These are phyloP conservation scores for Paramecium tetraurelia DNA, from an alignment of 73 alveolate genomes.

Conservation along the genomic window DNA sequence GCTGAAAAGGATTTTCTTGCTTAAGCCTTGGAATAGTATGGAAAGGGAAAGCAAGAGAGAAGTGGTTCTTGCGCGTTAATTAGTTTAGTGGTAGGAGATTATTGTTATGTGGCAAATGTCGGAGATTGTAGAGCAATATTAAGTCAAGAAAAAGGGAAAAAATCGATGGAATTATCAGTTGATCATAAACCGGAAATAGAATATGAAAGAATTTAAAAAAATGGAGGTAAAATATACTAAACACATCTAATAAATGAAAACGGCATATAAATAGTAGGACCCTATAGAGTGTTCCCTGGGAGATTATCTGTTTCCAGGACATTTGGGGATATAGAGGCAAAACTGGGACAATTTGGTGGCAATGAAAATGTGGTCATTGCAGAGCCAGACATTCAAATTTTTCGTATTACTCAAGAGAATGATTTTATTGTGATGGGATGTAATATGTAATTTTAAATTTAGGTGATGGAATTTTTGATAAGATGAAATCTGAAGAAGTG, in stretches of 20 bases:
- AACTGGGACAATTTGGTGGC: conserved; percentile 89
- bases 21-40: conserved; percentile 73
- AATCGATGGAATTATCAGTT: conserved; percentile 70
- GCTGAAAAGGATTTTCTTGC: conserved; percentile 89
- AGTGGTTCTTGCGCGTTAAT: conserved; percentile 96
- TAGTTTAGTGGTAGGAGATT: conserved; percentile 79
- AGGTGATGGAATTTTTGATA: conserved; percentile 97
- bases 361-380: conserved; percentile 90
- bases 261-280: conserved; percentile 65
- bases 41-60: conserved; percentile 75
- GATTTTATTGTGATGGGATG: conserved; percentile 72
- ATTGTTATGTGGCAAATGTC: conserved; percentile 91
- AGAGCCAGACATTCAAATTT: conserved; percentile 86
- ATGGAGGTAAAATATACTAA: conserved; percentile 91
- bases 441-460: neutral
- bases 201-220: conserved; percentile 80
- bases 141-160: conserved; percentile 71
- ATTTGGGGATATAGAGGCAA: conserved; percentile 97
- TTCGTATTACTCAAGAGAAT: conserved; percentile 72
- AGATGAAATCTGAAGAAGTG: conserved; percentile 88
- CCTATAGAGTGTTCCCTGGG: conserved; percentile 92
- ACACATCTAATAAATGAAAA: conserved; percentile 26
- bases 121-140: conserved; percentile 94
- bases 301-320: conserved; percentile 93
- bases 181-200: conserved; percentile 96